These are phyloP conservation scores for Exophiala spinifera DNA, from an alignment of 2,329 filamentous ascomycete genomes.

Conservation along the genomic window DNA sequence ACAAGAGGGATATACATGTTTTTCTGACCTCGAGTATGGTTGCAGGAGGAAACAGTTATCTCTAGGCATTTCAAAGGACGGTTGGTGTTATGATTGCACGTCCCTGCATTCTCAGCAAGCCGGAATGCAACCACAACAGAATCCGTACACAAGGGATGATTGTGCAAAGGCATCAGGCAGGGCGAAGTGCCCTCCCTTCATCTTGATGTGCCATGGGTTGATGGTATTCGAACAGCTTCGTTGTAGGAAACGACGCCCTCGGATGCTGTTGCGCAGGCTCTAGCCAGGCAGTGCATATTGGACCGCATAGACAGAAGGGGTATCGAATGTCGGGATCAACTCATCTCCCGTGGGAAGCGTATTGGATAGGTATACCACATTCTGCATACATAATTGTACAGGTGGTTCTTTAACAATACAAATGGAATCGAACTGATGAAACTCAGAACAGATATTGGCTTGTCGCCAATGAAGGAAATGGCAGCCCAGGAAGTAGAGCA, in stretches of 20 bases:
- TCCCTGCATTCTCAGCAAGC: slow-evolving; percentile 14
- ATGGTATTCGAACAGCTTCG: not conserved
- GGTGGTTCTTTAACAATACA: too few species aligned
- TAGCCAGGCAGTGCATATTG: too few species aligned
- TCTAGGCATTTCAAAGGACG: not conserved
- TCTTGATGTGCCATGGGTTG: not conserved
- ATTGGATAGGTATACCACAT: too few species aligned
- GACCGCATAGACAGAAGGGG: too few species aligned
- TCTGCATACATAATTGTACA: too few species aligned
- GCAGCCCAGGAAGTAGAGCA: too few species aligned
- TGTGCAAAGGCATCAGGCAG: not conserved
- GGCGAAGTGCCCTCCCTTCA: not conserved
- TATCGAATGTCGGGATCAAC: too few species aligned
- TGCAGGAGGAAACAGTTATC: not conserved
- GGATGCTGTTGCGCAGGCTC: too few species aligned
- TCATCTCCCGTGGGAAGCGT: too few species aligned
- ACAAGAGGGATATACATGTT: slow-evolving; percentile 6
- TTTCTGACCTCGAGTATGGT: not conserved
- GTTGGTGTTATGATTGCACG: slow-evolving; percentile 16
- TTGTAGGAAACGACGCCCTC: not conserved
- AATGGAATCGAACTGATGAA: too few species aligned
- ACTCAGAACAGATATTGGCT: too few species aligned
- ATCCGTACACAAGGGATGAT: not conserved
- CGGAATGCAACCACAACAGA: slow-evolving; percentile 16
- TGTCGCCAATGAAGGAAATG: too few species aligned